These are phyloP conservation scores for Exophiala sp. DNA, from an alignment of 2,329 filamentous ascomycete species.

Conservation along the genomic window DNA sequence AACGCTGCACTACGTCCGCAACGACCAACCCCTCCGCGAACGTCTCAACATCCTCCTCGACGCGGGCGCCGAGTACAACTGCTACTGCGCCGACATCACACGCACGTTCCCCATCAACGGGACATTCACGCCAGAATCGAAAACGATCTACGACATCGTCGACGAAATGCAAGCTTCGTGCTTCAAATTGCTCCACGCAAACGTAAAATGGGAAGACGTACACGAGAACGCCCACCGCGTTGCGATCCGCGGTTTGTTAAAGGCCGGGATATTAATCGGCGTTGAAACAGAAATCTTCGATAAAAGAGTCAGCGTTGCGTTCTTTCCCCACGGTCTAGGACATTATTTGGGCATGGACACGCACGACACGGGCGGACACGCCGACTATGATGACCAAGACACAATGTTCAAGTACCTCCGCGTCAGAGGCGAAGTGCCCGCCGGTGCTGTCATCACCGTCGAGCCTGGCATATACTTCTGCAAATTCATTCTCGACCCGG, in stretches of 20 bases:
- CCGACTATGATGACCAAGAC: conserved; percentile 75
- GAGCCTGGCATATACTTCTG: conserved; percentile 96
- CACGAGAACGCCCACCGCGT: conserved; percentile 70
- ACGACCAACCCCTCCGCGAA: conserved; percentile 67
- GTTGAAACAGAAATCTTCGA: conserved; percentile 70
- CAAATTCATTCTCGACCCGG: conserved; percentile 80
- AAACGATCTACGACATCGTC: conserved; percentile 73
- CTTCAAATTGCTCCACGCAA: conserved; percentile 65
- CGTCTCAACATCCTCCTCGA: conserved; percentile 78
- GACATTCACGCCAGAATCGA: conserved; percentile 64
- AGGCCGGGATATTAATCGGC: conserved; percentile 68
- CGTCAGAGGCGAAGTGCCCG: conserved; percentile 70
- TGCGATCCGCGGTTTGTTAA: conserved; percentile 66
- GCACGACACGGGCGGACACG: conserved; percentile 77
- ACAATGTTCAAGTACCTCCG: conserved; percentile 83
- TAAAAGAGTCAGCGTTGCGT: conserved; percentile 77
- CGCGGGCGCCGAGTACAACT: conserved; percentile 78
- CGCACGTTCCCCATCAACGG: conserved; percentile 78
- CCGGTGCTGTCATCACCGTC: conserved; percentile 83
- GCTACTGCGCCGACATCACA: conserved; percentile 88
- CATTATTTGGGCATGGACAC: conserved; percentile 93
- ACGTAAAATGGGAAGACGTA: conserved; percentile 66
- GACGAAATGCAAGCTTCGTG: conserved; percentile 75
- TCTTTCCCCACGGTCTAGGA: conserved; percentile 87
- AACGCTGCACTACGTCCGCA: conserved; percentile 81